Evolutionary conservation across 176 grass and related monocot genomes (phyloP), one percentile per base, ranked within the genome.

Genomic region (Avena sativa): DNA sequence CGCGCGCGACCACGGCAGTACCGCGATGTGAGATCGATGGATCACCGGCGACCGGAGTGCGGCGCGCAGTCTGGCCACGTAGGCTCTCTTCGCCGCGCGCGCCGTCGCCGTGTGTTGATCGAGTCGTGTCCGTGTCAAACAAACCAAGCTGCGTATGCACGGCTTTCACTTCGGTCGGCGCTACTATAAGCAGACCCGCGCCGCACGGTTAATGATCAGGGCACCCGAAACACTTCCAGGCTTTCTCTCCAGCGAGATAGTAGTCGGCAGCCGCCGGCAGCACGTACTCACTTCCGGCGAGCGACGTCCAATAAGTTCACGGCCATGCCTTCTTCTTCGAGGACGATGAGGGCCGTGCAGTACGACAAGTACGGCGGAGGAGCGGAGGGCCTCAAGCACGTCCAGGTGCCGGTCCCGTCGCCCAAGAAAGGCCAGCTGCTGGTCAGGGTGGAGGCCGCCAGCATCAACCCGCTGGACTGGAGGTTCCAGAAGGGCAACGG

Each of bases 391-490:
- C 83, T 92, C 16, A 92, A 89, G 89, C 89, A 85, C 84, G 89
- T 85, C 30, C 86, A 91, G 65, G 55, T 88, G n/a, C 74, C 86
- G 48, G 44, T 91, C 72, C 89, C 85, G 59, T 55, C 65, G 71
- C 89, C 89, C 32, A 88, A 88, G 81, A 91, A 88, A 50, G 89
- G 83, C 1, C 74, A 91, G 67, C 76, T 91, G 73, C 82, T 88
- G 66, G 62, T 88, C 61, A 84, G 58, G 86, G 49, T 88, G 74
- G 81, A 91, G 85, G 89, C 75, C 7, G 74, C 81, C 21, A 85
- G 81, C 66, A 88, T 91, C 81, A 91, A 91, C 83, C 89, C 57
- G 20, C 74, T 84, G 14, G 89, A 91, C 87, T 91, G 89, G 89
- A 88, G 70, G 67, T 83, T 91, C 14, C 89, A 91, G 72, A 88